These are phyloP conservation scores for Phytopythium montanum DNA, from an alignment of 352 stramenopile species.

Conservation along the genomic window DNA sequence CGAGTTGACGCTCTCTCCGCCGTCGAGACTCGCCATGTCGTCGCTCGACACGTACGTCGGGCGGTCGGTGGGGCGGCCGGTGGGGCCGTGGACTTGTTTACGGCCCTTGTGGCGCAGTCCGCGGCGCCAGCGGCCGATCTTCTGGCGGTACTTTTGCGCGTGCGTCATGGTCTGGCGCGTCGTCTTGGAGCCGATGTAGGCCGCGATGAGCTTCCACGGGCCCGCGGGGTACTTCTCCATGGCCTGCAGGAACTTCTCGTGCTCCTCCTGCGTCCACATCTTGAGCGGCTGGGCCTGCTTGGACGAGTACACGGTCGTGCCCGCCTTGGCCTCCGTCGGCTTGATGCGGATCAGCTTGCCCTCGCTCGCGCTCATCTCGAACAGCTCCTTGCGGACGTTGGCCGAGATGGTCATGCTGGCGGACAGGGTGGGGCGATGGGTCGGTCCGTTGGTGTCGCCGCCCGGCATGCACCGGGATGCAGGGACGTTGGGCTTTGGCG, in stretches of 20 bases:
- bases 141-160: conserved; percentile 83
- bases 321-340: conserved; percentile 78
- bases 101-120: conserved; percentile 76
- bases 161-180: conserved; percentile 93
- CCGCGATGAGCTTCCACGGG: conserved; percentile 80
- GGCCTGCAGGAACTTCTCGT: conserved; percentile 82
- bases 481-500: no score
- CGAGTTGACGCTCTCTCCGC: conserved; percentile 12
- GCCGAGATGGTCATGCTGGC: conserved; percentile 81
- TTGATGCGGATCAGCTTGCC: conserved; percentile 84
- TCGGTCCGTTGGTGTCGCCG: not conserved
- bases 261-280: conserved; percentile 84
- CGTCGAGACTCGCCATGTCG: conserved; percentile 30
- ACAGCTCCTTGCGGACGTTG: conserved; percentile 83
- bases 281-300: conserved; percentile 82
- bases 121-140: conserved; percentile 79
- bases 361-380: conserved; percentile 76
- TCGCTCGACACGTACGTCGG: conserved; percentile 58
- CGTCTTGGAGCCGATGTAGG: conserved; percentile 79
- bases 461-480: not conserved
- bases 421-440: not conserved
- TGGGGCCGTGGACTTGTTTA: conserved; percentile 50
- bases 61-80: conserved; percentile 58
- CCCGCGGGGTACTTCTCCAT: conserved; percentile 86
- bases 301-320: conserved; percentile 80